Percentiles rank a stretch among this genome's conserved stretches.
Evolutionary conservation across 2,329 filamentous ascomycete genomes (phyloP).

Genomic region (Moelleriella libera): DNA sequence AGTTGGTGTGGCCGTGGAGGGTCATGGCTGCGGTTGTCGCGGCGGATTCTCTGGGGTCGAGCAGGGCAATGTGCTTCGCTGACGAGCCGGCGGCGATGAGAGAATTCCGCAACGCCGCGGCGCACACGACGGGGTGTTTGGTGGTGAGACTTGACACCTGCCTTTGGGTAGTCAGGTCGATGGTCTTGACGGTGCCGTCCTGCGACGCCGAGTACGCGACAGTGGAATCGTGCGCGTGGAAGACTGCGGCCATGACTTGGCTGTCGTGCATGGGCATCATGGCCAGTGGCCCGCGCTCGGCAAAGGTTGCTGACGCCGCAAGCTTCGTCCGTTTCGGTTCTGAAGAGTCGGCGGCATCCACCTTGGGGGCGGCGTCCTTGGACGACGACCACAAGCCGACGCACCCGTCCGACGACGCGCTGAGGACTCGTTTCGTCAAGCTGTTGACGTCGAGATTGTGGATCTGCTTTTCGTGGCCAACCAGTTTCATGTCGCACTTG

Average conservation of each 20-base stretch:
- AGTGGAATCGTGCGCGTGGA: conserved; percentile 72
- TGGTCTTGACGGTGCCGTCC: conserved; percentile 82
- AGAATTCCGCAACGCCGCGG: conserved; percentile 56
- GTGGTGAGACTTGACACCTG: conserved; percentile 75
- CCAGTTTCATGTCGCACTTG: conserved; percentile 65
- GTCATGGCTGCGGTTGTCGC: conserved; percentile 73
- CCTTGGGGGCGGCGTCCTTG: conserved; percentile 61
- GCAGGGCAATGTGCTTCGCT: conserved; percentile 77
- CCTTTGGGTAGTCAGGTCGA: conserved; percentile 71
- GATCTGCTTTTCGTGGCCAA: conserved; percentile 64
- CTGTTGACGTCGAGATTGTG: conserved; percentile 63
- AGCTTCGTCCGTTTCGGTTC: conserved; percentile 68
- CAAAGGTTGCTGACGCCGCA: conserved; percentile 24
- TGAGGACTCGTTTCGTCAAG: conserved; percentile 63
- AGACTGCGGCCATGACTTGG: conserved; percentile 65
- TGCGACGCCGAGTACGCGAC: conserved; percentile 85
- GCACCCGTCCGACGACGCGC: conserved; percentile 69
- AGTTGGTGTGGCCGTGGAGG: conserved; percentile 78
- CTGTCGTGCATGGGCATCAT: conserved; percentile 59
- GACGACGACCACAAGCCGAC: conserved; percentile 83
- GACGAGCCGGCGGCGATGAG: conserved; percentile 63
- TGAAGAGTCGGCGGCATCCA: conserved; percentile 55
- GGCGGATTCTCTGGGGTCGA: conserved; percentile 74
- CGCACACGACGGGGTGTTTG: conserved; percentile 67
- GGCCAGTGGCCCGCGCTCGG: conserved; percentile 69